phyloP scores from a whole-genome alignment of 108 stramenopile genomes.

The Skeletonema marinoi region DNA sequence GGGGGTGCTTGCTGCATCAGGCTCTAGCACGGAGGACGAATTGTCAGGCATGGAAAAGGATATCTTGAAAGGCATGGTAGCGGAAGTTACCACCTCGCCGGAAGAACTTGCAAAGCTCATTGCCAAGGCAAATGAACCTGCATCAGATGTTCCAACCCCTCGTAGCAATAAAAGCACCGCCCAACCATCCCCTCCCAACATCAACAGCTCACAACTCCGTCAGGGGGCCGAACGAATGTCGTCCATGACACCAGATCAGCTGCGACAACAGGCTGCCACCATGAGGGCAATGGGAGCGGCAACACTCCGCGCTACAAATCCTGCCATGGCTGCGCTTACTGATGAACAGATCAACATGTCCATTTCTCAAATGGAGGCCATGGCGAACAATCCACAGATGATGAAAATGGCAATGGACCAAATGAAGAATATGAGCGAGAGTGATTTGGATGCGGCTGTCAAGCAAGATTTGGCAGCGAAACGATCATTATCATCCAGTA shows the following conservation, averaged over 20 bases:
- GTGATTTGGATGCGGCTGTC: not conserved
- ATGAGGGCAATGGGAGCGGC: slow-evolving; percentile 70
- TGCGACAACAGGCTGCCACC: slow-evolving; percentile 70
- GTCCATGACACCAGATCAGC: slow-evolving; percentile 70
- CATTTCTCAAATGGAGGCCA: slow-evolving; percentile 70
- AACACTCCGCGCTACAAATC: slow-evolving; percentile 63
- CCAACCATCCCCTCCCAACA: not conserved
- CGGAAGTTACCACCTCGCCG: slow-evolving; percentile 20
- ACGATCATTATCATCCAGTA: not conserved
- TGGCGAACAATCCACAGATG: slow-evolving; percentile 68
- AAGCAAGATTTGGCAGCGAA: not conserved
- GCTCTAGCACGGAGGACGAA: slow-evolving; percentile 10
- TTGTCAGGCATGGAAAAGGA: slow-evolving; percentile 59
- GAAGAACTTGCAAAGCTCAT: slow-evolving; percentile 50
- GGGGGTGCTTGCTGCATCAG: slow-evolving; percentile 43
- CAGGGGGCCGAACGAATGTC: slow-evolving; percentile 60
- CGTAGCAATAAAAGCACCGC: slow-evolving; percentile 11
- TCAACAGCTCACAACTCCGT: slow-evolving; percentile 9
- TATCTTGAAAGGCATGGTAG: slow-evolving; percentile 43
- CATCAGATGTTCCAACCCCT: slow-evolving; percentile 14
- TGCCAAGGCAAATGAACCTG: slow-evolving; percentile 35
- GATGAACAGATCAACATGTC: slow-evolving; percentile 64
- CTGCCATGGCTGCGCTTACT: slow-evolving; percentile 65
- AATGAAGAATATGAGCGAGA: slow-evolving; percentile 31
- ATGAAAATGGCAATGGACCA: slow-evolving; percentile 49